Evolutionary conservation across 1,139 yeast species (phyloP), one percentile per base, ranked within the genome.

Genomic region (Scheffersomyces segobiensis): DNA sequence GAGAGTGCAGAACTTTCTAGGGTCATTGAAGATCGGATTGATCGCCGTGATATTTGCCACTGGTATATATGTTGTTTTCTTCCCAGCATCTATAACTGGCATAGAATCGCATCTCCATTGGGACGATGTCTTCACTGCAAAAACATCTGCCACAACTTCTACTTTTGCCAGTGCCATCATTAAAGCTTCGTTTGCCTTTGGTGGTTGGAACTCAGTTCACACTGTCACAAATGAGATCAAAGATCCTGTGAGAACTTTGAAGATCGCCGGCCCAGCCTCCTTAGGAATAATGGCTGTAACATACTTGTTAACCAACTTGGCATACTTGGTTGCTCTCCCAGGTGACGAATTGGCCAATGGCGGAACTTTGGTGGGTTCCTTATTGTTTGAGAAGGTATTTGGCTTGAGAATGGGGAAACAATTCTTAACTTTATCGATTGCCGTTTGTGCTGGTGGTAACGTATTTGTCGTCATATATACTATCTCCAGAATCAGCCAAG

Each of bases 161-260:
- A 77, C 84, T 0, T 74, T 86, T 60, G 82, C 89, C 0, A 74
- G 84, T 57, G 88, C 88, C 0, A 79, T 86, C 26, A 78, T 86
- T 20, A 84, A 84, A 65, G 87, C 88, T 2, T 78, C 85, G 57
- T 87, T 85, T 71, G 84, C 88, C 5, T 85, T 82, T 60, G 78
- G 85, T 2, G 91, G 91, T 2, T 87, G 91, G 91, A 85, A 81
- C 63, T 74, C 85, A 20, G 87, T 86, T 5, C 90, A 87, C 65
- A 80, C 87, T 0, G 88, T 85, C 17, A 78, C 88, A 0, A 84
- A 84, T 55, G 91, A 87, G 65, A 83, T 87, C 48, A 81, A 82
- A 58, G 83, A 87, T 63, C 91, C 90, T 0, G 74, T 77, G 0
- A 71, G 83, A 52, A 86, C 89, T 0, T 77, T 86, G 56, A 84